Percentiles rank a stretch among this genome's conserved stretches.
phyloP scores from a whole-genome alignment of 805 yeast genomes.

The Clavispora fructus region DNA sequence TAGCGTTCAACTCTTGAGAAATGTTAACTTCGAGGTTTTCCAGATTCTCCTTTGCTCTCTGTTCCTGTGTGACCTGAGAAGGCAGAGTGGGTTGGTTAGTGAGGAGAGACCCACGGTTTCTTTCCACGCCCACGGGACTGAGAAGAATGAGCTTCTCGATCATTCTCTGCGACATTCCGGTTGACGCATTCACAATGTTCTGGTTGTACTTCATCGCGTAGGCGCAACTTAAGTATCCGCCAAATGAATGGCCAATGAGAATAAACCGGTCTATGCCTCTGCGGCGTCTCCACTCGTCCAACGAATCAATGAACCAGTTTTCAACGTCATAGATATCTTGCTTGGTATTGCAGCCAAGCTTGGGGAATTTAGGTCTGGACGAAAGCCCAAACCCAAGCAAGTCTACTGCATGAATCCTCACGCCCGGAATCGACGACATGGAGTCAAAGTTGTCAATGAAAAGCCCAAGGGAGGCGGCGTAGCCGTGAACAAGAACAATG shows the following conservation, averaged over 20 bases:
- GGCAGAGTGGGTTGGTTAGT: slow-evolving; percentile 11
- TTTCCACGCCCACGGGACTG: slow-evolving; percentile 42
- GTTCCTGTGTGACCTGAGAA: slow-evolving; percentile 8
- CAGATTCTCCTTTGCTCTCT: slow-evolving; percentile 13
- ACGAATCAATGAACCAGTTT: slow-evolving; percentile 40
- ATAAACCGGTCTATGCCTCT: slow-evolving; percentile 31
- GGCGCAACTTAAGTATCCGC: slow-evolving; percentile 40
- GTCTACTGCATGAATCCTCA: slow-evolving; percentile 62
- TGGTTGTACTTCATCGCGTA: slow-evolving; percentile 39
- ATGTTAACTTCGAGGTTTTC: slow-evolving; percentile 8
- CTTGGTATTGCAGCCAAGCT: slow-evolving; percentile 22
- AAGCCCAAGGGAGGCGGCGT: slow-evolving; percentile 86
- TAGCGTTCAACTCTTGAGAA: slow-evolving; percentile 15
- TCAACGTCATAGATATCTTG: slow-evolving; percentile 34
- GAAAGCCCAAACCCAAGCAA: slow-evolving; percentile 70
- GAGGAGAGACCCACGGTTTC: slow-evolving; percentile 27
- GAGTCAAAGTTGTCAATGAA: slow-evolving; percentile 64
- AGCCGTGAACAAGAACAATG: slow-evolving; percentile 82
- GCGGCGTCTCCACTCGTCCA: slow-evolving; percentile 39
- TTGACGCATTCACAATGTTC: slow-evolving; percentile 11
- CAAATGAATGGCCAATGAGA: slow-evolving; percentile 41
- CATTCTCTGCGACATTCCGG: slow-evolving; percentile 18
- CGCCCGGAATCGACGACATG: slow-evolving; percentile 45
- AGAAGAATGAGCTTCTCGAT: slow-evolving; percentile 35
- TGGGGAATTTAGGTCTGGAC: slow-evolving; percentile 46